Evolutionary conservation across 805 yeast genomes (phyloP).

Genomic region (Debaryomyces tyrocola): DNA sequence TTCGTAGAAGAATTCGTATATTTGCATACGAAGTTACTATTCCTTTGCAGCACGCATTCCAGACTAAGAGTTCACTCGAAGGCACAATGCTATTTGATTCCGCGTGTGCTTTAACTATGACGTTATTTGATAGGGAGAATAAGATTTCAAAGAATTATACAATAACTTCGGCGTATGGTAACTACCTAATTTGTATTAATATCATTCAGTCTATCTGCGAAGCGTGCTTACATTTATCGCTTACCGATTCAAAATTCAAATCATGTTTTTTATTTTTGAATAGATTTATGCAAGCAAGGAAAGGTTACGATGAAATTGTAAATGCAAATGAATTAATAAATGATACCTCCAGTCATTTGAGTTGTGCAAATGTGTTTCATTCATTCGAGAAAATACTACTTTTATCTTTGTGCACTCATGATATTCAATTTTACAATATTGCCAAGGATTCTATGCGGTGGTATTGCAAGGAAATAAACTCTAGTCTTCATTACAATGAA

Average conservation of each 20-base stretch:
- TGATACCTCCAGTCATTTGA: slow-evolving; percentile 7
- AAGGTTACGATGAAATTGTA: slow-evolving; percentile 4
- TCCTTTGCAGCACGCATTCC: slow-evolving; percentile 27
- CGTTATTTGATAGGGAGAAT: slow-evolving; percentile 22
- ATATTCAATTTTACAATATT: slow-evolving; percentile 41
- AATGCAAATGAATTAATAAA: slow-evolving; percentile 1
- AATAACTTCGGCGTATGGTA: slow-evolving; percentile 25
- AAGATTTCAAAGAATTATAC: slow-evolving; percentile 16
- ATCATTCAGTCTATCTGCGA: slow-evolving; percentile 36
- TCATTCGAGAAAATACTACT: slow-evolving; percentile 39
- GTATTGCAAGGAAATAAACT: slow-evolving; percentile 20
- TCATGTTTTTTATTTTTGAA: slow-evolving; percentile 35
- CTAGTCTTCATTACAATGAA: not conserved
- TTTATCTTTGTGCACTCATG: slow-evolving; percentile 43
- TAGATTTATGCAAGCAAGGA: slow-evolving; percentile 29
- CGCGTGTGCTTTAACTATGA: slow-evolving; percentile 32
- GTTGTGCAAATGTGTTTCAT: slow-evolving; percentile 20
- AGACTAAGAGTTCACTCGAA: slow-evolving; percentile 12
- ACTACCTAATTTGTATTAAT: slow-evolving; percentile 26
- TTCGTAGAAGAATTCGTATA: slow-evolving; percentile 12
- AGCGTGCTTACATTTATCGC: slow-evolving; percentile 30
- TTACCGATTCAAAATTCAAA: slow-evolving; percentile 37
- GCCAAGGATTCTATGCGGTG: slow-evolving; percentile 38
- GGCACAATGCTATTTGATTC: slow-evolving; percentile 28
- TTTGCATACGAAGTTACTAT: slow-evolving; percentile 25